phyloP scores from a whole-genome alignment of 2,329 filamentous ascomycete species.

The Xylariomycetidae sp. region DNA sequence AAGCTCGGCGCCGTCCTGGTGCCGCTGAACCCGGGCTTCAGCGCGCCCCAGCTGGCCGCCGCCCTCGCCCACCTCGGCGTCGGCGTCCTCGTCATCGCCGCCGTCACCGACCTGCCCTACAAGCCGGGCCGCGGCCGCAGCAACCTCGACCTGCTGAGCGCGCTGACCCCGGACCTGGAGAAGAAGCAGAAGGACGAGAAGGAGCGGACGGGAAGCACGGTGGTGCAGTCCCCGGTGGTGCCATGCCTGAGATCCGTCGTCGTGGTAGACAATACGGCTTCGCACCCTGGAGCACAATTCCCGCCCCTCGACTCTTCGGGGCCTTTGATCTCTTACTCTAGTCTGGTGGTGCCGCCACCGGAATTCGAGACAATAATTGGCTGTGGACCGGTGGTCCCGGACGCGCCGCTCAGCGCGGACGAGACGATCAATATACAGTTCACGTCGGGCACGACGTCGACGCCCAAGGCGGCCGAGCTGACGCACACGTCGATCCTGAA shows the following conservation, averaged over 20 bases:
- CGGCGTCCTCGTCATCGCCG: slow-evolving; percentile 74
- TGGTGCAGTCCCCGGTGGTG: slow-evolving; percentile 43
- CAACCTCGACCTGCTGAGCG: slow-evolving; percentile 44
- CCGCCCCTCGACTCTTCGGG: slow-evolving; percentile 36
- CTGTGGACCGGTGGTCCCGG: slow-evolving; percentile 35
- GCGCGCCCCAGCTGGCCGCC: slow-evolving; percentile 68
- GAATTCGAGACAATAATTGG: no score
- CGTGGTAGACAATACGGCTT: slow-evolving; percentile 69
- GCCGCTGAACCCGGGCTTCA: slow-evolving; percentile 91
- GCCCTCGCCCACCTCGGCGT: slow-evolving; percentile 73
- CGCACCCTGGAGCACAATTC: slow-evolving; percentile 41
- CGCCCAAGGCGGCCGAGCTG: slow-evolving; percentile 88
- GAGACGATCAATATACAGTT: slow-evolving; percentile 96
- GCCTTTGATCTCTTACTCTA: slow-evolving; percentile 32
- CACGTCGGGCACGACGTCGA: slow-evolving; percentile 89
- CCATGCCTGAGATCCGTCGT: slow-evolving; percentile 69
- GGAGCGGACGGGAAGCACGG: slow-evolving; percentile 19
- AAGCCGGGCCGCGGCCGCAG: slow-evolving; percentile 50
- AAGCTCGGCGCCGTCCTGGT: slow-evolving; percentile 93
- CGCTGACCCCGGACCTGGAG: slow-evolving; percentile 39
- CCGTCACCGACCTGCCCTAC: slow-evolving; percentile 78
- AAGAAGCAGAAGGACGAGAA: no score
- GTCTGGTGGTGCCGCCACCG: background rate
- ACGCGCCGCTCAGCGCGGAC: slow-evolving; percentile 45
- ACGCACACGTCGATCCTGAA: slow-evolving; percentile 85